Conservation (phyloP, 2,329 filamentous ascomycete genomes). For the Pseudogymnoascus sp. region DNA sequence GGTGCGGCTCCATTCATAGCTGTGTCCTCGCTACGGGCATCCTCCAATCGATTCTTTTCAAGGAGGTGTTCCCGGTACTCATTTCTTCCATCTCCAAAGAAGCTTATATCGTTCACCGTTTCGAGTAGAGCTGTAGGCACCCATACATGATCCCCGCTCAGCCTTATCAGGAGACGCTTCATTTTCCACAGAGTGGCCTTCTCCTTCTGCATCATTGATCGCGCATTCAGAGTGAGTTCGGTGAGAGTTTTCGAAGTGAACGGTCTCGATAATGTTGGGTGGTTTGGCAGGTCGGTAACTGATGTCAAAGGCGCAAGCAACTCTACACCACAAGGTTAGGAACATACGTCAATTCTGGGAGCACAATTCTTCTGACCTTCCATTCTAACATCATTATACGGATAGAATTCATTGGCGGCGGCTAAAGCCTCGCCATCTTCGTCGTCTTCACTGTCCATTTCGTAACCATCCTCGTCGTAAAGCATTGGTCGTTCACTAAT, state of each 20-base stretch:
- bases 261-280: slow-evolving; percentile 65
- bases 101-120: slow-evolving; percentile 44
- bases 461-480: slow-evolving; percentile 70
- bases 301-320: slow-evolving; percentile 68
- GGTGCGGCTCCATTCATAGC: slow-evolving; percentile 6
- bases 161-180: slow-evolving; percentile 62
- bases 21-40: slow-evolving; percentile 19
- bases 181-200: slow-evolving; percentile 64
- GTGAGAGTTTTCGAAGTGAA: slow-evolving; percentile 67
- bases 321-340: slow-evolving; percentile 39
- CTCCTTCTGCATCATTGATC: slow-evolving; percentile 66
- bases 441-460: slow-evolving; percentile 65
- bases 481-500: slow-evolving; percentile 65
- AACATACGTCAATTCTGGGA: background rate
- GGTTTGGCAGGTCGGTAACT: slow-evolving; percentile 63
- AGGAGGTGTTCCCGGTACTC: slow-evolving; percentile 16
- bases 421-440: slow-evolving; percentile 52
- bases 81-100: slow-evolving; percentile 35
- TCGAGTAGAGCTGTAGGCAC: slow-evolving; percentile 52
- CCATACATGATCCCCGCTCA: slow-evolving; percentile 69
- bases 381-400: slow-evolving; percentile 62
- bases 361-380: slow-evolving; percentile 47
- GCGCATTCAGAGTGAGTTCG: slow-evolving; percentile 60
- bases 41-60: slow-evolving; percentile 18
- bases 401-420: slow-evolving; percentile 60